Evolutionary conservation across 1,139 yeast genomes (phyloP), one percentile per base, ranked within the genome.

Genomic region (Candida buenavistaensis): DNA sequence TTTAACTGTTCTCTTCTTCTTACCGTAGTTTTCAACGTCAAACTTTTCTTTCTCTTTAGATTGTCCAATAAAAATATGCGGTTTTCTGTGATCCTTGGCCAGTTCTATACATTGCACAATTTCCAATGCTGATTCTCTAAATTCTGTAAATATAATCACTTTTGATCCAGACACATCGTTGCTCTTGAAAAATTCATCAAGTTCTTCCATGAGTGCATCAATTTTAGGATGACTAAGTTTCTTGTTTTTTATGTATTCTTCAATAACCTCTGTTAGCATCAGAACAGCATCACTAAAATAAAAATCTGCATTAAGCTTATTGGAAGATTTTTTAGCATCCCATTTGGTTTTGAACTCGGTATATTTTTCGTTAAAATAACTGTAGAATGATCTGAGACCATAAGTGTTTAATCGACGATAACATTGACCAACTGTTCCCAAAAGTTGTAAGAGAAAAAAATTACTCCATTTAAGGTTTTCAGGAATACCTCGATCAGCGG

Each of bases 31-130:
- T 26, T 40, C 48, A 37, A 78, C 82, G 51, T 80, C 83, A 48
- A 80, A 79, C 26, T 75, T 80, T 32, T 79, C 86, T 50, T 76
- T 79, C 32, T 65, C 72, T 39, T 61, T 64, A 0, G 75, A 61
- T 41, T 94, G 99, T 0, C 99, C 99, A 43, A 94, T 86, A 54
- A 94, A 94, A 17, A 92, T 78, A 54, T 88, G 96, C 0, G 98
- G 87, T 36, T 76, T 74, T 16, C 85, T 68, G 3, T 52, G 46
- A 1, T 59, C 49, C 3, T 48, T 49, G 6, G 44, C 41, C 1
- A 46, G 39, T 43, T 80, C 86, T 23, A 92, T 68, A 3, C 80
- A 73, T 39, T 78, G 76, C 1, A 87, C 88, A 35, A 94, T 83
- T 44, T 89, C 97, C 23, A 87, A 64, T 0, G 97, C 97, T 4